Percentiles rank a stretch among this genome's conserved stretches.
phyloP scores from a whole-genome alignment of 495 filamentous ascomycete species.

The Aspergillus nidulans region DNA sequence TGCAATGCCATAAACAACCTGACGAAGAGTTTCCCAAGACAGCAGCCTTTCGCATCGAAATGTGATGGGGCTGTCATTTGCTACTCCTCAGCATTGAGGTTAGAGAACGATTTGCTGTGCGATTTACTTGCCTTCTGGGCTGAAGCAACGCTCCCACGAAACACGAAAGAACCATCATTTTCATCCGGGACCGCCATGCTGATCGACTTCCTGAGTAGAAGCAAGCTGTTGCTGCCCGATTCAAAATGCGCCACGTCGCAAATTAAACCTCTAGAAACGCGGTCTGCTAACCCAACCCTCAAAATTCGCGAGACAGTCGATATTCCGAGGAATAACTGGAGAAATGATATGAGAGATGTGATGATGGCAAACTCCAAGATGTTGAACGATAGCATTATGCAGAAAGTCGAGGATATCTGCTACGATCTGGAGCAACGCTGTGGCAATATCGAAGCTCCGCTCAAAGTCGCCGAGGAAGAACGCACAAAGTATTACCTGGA shows the following conservation, averaged over 20 bases:
- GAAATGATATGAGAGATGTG: constrained; percentile 30
- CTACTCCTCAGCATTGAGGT: constrained; percentile 11
- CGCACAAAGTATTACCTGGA: constrained; percentile 32
- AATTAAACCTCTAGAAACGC: constrained; percentile 12
- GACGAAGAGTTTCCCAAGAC: constrained; percentile 21
- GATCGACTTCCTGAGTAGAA: constrained; percentile 14
- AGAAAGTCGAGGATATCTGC: constrained; percentile 47
- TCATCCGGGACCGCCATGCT: constrained; percentile 4
- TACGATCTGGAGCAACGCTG: constrained; percentile 54
- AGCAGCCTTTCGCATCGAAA: constrained; percentile 6
- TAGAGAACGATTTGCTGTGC: constrained; percentile 30
- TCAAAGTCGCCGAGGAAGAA: constrained; percentile 41
- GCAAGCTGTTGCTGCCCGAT: constrained; percentile 9
- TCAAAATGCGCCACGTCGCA: constrained; percentile 19
- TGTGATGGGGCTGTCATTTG: constrained; percentile 25
- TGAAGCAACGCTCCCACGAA: constrained; percentile 15
- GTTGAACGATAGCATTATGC: constrained; percentile 39
- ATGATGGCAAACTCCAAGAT: constrained; percentile 30
- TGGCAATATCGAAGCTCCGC: constrained; percentile 43
- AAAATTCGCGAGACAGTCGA: constrained; percentile 10
- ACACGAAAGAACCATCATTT: background rate
- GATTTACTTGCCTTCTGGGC: constrained; percentile 28
- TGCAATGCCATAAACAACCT: constrained; percentile 18
- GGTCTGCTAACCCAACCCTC: constrained; percentile 6
- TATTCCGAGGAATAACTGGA: constrained; percentile 40